Evolutionary conservation across 352 stramenopile species (phyloP), one percentile per base, ranked within the genome.

Genomic region (Thraustochytrium sp.): DNA sequence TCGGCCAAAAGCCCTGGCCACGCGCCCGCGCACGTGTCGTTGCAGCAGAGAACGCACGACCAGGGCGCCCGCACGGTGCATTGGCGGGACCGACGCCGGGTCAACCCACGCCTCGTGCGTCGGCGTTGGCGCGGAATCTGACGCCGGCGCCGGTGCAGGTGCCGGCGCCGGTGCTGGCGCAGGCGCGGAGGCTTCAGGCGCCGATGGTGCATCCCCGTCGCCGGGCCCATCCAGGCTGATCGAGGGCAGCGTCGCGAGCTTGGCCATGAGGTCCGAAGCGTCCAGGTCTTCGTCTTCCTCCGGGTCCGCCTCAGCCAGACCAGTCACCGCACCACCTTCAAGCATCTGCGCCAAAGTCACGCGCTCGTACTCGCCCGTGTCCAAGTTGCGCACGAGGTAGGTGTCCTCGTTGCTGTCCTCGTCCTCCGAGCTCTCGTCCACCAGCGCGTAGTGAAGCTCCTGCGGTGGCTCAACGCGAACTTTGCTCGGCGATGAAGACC

Each of bases 381-480:
- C 65, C 2, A 77, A 29, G 37, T 77, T 77, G 18, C 2, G 68
- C 26, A 77, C 65, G 26, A 55, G 31, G 2, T 64, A 77, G 31
- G 49, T 55, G 23, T 77, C 65, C 65, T 77, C 65, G 49, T 77
- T 36, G 31, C 49, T 62, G 65, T 77, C 65, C 9, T 55, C 65
- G 9, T 62, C 65, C n/a, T 77, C 59, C 34, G 59, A 72, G 36
- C 36, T 29, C 31, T 72, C 59, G 36, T 72, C 59, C 2, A 72
- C 59, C 4, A 72, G 23, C 16, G 59, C 34, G 36, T 72, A 72
- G 36, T n/a, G n/a, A n/a, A n/a, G n/a, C n/a, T n/a, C n/a, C n/a
- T n/a, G n/a, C n/a, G n/a, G n/a, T n/a, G n/a, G n/a, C n/a, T n/a
- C n/a, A n/a, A n/a, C n/a, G n/a, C n/a, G n/a, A n/a, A n/a, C n/a